These are phyloP conservation scores for Tetratostichococcus sp. DNA, from an alignment of 139 green algal genomes.

Conservation along the genomic window DNA sequence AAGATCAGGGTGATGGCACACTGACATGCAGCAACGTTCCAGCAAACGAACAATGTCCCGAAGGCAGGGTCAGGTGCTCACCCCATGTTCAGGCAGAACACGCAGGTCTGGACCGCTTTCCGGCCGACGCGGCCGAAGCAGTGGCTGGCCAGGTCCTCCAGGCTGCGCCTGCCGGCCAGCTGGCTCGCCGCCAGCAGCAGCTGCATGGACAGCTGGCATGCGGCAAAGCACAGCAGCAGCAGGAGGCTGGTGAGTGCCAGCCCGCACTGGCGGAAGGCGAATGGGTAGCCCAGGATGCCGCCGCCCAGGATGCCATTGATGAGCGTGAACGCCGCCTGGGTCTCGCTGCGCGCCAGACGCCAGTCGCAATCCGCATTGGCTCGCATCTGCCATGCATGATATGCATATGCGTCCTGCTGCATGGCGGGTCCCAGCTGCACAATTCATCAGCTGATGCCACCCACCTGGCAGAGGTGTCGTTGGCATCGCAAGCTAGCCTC, in stretches of 20 bases:
- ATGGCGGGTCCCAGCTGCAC: no score
- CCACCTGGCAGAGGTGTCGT: not conserved
- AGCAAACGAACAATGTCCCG: no score
- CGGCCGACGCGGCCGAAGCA: slow-evolving; percentile 26
- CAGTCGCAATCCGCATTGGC: no score
- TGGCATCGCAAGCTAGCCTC: not conserved
- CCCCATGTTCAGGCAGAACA: slow-evolving; percentile 35
- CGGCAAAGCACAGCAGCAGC: slow-evolving; percentile 58
- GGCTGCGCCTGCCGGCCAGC: slow-evolving; percentile 49
- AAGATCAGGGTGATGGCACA: no score
- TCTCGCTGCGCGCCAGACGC: slow-evolving; percentile 4
- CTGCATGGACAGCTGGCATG: slow-evolving; percentile 60
- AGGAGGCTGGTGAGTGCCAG: slow-evolving; percentile 60
- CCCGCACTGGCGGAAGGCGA: slow-evolving; percentile 38
- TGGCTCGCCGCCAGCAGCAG: slow-evolving; percentile 70
- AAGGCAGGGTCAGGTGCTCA: no score
- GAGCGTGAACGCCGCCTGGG: slow-evolving; percentile 59
- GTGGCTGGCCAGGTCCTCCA: slow-evolving; percentile 58
- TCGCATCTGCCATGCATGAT: no score
- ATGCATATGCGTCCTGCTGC: no score
- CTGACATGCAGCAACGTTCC: no score
- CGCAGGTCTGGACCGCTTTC: slow-evolving; percentile 24
- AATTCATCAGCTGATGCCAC: no score
- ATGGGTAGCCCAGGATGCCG: slow-evolving; percentile 59
- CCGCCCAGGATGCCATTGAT: slow-evolving; percentile 65